phyloP scores from a whole-genome alignment of 306 rosid species.

The Corylus heterophylla region DNA sequence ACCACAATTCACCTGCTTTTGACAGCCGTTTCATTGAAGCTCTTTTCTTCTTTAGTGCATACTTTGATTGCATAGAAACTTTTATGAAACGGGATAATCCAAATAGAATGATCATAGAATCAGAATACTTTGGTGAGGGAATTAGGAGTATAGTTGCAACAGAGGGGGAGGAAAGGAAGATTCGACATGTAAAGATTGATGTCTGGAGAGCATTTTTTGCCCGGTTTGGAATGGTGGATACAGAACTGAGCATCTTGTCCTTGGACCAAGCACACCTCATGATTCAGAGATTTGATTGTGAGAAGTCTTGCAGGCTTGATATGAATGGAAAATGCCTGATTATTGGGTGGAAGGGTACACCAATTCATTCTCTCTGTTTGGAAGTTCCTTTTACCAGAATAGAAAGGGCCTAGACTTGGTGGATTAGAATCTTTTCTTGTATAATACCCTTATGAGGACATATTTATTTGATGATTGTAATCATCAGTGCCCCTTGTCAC shows the following conservation, averaged over 20 bases:
- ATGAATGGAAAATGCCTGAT: conserved; percentile 45
- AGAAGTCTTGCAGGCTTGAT: conserved; percentile 39
- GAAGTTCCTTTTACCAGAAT: conserved; percentile 43
- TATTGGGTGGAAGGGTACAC: conserved; percentile 73
- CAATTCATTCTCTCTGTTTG: conserved; percentile 57
- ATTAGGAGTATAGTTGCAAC: conserved; percentile 51
- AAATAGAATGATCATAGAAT: conserved; percentile 42
- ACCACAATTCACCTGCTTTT: conserved; percentile 58
- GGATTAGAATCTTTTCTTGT: too few relatives aligned
- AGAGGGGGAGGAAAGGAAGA: conserved; percentile 61
- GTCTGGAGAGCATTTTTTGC: conserved; percentile 67
- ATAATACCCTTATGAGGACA: too few relatives aligned
- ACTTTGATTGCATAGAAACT: conserved; percentile 53
- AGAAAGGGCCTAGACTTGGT: too few relatives aligned
- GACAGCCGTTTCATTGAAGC: conserved; percentile 62
- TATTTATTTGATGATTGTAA: too few relatives aligned
- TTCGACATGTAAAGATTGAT: conserved; percentile 51
- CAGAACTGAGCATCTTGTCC: conserved; percentile 48
- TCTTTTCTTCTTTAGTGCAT: conserved; percentile 56
- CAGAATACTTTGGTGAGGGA: conserved; percentile 39
- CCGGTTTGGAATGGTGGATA: conserved; percentile 59
- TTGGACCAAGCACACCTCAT: conserved; percentile 55
- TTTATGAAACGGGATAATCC: conserved; percentile 45
- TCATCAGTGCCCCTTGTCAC: too few relatives aligned
- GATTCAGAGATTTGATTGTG: conserved; percentile 40